Percentiles rank a stretch among this genome's conserved stretches.
Evolutionary conservation across 768 basidiomycete species (phyloP).

Genomic region (Calvatia gigantea): DNA sequence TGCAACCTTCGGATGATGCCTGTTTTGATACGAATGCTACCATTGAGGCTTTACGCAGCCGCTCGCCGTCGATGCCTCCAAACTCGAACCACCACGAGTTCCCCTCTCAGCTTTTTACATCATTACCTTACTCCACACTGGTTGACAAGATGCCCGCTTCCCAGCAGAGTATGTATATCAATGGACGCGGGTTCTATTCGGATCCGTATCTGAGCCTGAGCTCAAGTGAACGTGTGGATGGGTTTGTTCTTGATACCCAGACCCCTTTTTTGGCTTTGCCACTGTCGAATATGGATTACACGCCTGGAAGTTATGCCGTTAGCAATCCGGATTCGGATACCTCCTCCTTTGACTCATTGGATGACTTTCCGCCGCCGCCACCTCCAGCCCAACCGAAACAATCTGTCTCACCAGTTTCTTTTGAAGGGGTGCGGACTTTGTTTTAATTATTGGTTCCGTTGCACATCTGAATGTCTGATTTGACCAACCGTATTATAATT

Average conservation of each 20-base stretch:
- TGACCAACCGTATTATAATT: not conserved
- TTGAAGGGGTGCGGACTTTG: conserved; percentile 6
- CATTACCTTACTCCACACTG: conserved; percentile 7
- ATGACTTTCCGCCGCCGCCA: not conserved
- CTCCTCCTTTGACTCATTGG: conserved; percentile 9
- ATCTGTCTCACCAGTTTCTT: conserved; percentile 1
- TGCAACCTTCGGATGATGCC: conserved; percentile 2
- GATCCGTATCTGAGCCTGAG: conserved; percentile 18
- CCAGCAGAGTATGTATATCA: conserved; percentile 25
- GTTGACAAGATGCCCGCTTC: conserved; percentile 17
- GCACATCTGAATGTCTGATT: not conserved
- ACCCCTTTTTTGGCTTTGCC: not conserved
- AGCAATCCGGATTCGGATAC: conserved; percentile 19
- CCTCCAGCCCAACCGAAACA: not conserved
- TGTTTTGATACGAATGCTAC: conserved; percentile 8
- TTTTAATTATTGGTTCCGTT: not conserved
- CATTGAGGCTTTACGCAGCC: conserved; percentile 20
- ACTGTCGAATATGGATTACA: conserved; percentile 11
- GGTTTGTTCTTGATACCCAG: not conserved
- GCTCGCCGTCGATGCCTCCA: conserved; percentile 28
- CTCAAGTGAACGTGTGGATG: conserved; percentile 14
- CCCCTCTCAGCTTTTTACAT: conserved; percentile 10
- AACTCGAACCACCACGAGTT: conserved; percentile 27
- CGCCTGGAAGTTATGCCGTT: conserved; percentile 15
- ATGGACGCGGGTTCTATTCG: conserved; percentile 16